Conservation (phyloP, 768 basidiomycete species). For the Boletus subcaerulescens region DNA sequence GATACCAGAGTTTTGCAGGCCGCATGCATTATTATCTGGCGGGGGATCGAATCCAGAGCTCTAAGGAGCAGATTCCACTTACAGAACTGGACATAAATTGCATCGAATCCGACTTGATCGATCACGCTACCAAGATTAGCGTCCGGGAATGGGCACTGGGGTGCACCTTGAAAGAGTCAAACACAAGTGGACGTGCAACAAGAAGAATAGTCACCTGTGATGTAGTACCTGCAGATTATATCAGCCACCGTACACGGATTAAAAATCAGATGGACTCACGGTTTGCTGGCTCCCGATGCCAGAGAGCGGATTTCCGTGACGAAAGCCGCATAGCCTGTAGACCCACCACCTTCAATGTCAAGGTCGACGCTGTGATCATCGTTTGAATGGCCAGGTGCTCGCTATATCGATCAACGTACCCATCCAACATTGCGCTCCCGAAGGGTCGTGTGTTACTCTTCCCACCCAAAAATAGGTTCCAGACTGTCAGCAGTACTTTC, state of each 20-base stretch:
- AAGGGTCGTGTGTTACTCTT: slow-evolving; percentile 42
- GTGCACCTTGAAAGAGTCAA: slow-evolving; percentile 19
- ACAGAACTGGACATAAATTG: slow-evolving; percentile 71
- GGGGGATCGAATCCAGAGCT: background rate
- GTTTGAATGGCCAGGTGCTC: background rate
- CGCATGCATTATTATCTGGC: slow-evolving; percentile 44
- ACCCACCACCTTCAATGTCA: slow-evolving; percentile 70
- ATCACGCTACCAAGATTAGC: slow-evolving; percentile 56
- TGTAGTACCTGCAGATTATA: slow-evolving; percentile 47
- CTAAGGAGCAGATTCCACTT: background rate
- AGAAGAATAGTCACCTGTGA: slow-evolving; percentile 40
- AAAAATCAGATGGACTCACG: slow-evolving; percentile 5
- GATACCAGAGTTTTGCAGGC: slow-evolving; percentile 47
- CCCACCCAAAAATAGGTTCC: slow-evolving; percentile 49
- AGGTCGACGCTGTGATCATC: slow-evolving; percentile 52
- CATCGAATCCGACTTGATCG: slow-evolving; percentile 63
- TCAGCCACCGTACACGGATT: background rate
- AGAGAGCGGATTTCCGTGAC: slow-evolving; percentile 26
- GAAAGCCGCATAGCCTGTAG: slow-evolving; percentile 49
- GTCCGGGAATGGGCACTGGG: slow-evolving; percentile 67
- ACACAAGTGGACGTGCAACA: background rate
- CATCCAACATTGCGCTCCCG: slow-evolving; percentile 44
- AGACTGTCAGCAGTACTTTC: slow-evolving; percentile 26
- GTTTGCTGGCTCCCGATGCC: slow-evolving; percentile 23
- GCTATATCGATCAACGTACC: slow-evolving; percentile 28